Evolutionary conservation across 2,329 filamentous ascomycete genomes (phyloP).

Genomic region (Epichloe gansuensis): DNA sequence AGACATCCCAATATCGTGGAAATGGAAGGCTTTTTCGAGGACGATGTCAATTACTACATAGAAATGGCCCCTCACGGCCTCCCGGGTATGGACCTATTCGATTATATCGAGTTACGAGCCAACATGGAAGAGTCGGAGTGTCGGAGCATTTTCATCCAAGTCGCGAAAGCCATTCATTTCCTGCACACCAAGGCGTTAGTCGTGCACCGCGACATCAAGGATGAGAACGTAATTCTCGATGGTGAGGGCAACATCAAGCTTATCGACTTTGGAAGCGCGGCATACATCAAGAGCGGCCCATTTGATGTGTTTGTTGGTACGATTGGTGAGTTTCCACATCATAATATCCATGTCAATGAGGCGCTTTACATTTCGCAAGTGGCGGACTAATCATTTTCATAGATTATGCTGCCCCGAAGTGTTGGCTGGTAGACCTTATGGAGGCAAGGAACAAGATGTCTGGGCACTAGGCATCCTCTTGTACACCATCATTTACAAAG

Average conservation of each 20-base stretch:
- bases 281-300: conserved; percentile 95
- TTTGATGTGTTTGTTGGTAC: conserved; percentile 99
- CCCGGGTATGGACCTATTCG: conserved; percentile 96
- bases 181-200: conserved; percentile 82
- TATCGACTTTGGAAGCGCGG: conserved; percentile 95
- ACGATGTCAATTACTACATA: conserved; percentile 92
- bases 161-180: conserved; percentile 80
- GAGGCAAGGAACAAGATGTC: conserved; percentile 93
- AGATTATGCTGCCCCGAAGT: conserved; percentile 99
- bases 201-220: conserved; percentile 96
- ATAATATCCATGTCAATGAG: too few relatives aligned
- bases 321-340: conserved; percentile 55
- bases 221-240: conserved; percentile 94
- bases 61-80: conserved; percentile 94
- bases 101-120: conserved; percentile 91
- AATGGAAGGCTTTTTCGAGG: conserved; percentile 64
- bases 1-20: conserved; percentile 59
- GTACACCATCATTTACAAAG: conserved; percentile 98
- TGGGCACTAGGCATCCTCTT: conserved; percentile 95
- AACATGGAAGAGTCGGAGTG: conserved; percentile 96
- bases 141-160: conserved; percentile 88
- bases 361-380: background rate
- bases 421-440: conserved; percentile 79
- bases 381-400: conserved; percentile 3
- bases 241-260: conserved; percentile 92